Conservation (phyloP, 768 basidiomycete species). For the Cystofilobasidium bisporidii region DNA sequence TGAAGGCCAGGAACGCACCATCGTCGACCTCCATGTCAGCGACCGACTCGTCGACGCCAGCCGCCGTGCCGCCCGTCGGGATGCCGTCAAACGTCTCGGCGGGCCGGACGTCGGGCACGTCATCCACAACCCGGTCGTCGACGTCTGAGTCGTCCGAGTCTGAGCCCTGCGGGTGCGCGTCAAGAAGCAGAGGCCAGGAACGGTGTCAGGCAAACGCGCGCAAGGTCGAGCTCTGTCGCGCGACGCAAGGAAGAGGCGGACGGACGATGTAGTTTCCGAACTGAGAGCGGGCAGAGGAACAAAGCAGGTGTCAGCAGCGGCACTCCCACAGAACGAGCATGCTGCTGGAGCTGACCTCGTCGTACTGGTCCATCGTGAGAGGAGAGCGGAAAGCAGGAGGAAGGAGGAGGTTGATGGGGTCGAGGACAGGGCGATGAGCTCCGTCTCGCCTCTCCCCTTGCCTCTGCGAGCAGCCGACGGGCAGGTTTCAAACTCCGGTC, state of each 20-base stretch:
- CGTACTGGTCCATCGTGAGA: slow-evolving; percentile 32
- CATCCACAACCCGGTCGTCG: slow-evolving; percentile 20
- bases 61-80: slow-evolving; percentile 6
- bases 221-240: not conserved
- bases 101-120: not conserved
- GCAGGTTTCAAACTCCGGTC: too few species aligned
- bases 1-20: slow-evolving; percentile 3
- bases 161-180: slow-evolving; percentile 9
- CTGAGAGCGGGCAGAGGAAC: slow-evolving; percentile 38
- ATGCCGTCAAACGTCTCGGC: slow-evolving; percentile 17
- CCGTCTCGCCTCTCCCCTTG: too few species aligned
- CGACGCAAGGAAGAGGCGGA: not conserved
- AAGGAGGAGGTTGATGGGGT: not conserved
- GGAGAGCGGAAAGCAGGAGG: slow-evolving; percentile 24
- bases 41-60: slow-evolving; percentile 12
- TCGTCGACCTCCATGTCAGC: slow-evolving; percentile 13
- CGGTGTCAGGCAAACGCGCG: not conserved
- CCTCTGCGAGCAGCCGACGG: too few species aligned
- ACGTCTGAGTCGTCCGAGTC: slow-evolving; percentile 27
- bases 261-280: slow-evolving; percentile 92
- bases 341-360: slow-evolving; percentile 29
- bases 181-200: not conserved
- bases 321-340: slow-evolving; percentile 12
- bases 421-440: too few species aligned
- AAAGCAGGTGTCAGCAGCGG: not conserved